Evolutionary conservation across 1,139 yeast species (phyloP).

Genomic region (Keqinozyma sinolaborantium): DNA sequence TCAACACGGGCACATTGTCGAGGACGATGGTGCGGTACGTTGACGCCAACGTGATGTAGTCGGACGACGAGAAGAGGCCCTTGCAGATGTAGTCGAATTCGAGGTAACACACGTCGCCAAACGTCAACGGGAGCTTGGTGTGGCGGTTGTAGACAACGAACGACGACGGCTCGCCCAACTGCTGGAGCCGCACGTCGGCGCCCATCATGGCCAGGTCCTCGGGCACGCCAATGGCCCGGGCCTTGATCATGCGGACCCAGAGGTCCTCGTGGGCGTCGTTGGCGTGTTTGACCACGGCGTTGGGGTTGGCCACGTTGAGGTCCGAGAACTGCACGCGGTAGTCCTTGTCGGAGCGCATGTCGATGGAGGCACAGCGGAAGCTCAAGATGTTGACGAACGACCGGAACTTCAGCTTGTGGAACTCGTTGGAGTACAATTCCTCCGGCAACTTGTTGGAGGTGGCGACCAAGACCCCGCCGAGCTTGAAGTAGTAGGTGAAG

Average conservation of each 20-base stretch:
- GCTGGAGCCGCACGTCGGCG: constrained; percentile 2
- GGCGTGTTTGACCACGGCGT: constrained; percentile 24
- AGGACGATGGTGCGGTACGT: constrained; percentile 52
- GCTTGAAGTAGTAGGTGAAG: constrained; percentile 64
- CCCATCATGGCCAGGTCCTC: constrained; percentile 12
- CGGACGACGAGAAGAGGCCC: constrained; percentile 61
- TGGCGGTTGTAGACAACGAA: constrained; percentile 56
- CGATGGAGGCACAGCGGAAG: constrained; percentile 59
- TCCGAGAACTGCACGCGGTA: constrained; percentile 45
- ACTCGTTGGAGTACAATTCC: constrained; percentile 62
- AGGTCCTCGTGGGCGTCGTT: constrained; percentile 19
- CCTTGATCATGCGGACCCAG: constrained; percentile 35
- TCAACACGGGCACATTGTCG: constrained; percentile 60
- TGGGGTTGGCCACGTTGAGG: constrained; percentile 11
- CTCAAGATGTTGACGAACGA: constrained; percentile 55
- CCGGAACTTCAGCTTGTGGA: constrained; percentile 55
- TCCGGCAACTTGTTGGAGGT: constrained; percentile 72
- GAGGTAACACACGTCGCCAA: constrained; percentile 43
- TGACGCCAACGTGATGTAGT: constrained; percentile 66
- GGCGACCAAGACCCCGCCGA: constrained; percentile 73
- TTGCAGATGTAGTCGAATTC: constrained; percentile 56
- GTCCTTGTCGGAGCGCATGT: constrained; percentile 58
- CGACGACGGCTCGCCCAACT: constrained; percentile 21
- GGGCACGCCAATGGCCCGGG: constrained; percentile 15
- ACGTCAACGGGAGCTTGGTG: constrained; percentile 44